phyloP scores from a whole-genome alignment of 2,329 filamentous ascomycete genomes.

The Ascochyta lentis region DNA sequence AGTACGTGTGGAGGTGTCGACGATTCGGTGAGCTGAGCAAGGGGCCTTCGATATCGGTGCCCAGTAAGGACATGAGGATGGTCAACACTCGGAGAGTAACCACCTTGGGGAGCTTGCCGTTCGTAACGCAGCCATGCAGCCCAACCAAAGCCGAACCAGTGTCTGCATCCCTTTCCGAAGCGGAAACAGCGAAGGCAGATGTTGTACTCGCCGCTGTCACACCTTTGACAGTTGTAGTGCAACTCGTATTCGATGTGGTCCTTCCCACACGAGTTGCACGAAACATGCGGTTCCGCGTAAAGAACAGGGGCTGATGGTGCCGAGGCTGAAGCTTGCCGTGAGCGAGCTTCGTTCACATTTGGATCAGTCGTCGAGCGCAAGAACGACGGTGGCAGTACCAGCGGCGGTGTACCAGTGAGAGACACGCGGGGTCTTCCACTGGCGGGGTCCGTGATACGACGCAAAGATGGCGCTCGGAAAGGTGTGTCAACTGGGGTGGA shows the following conservation, averaged over 20 bases:
- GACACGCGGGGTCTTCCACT: constrained; percentile 30
- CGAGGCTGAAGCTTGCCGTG: constrained; percentile 24
- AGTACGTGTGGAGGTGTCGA: constrained; percentile 28
- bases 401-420: constrained; percentile 38
- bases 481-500: constrained; percentile 25
- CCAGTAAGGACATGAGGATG: constrained; percentile 61
- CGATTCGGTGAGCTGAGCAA: constrained; percentile 32
- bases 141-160: constrained; percentile 89
- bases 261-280: constrained; percentile 74
- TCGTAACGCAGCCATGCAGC: constrained; percentile 72
- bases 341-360: constrained; percentile 23
- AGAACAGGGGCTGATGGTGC: constrained; percentile 41
- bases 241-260: constrained; percentile 81
- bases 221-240: constrained; percentile 81
- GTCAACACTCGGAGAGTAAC: constrained; percentile 51
- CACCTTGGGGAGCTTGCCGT: constrained; percentile 50
- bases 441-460: constrained; percentile 42
- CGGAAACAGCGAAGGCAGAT: constrained; percentile 85
- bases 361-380: constrained; percentile 43
- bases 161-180: constrained; percentile 74
- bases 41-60: constrained; percentile 51
- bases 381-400: constrained; percentile 29
- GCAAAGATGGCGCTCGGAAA: constrained; percentile 30
- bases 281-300: constrained; percentile 74
- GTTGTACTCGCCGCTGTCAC: constrained; percentile 74